A percentile compares a stretch with the other conserved stretches of the same genome.
Evolutionary conservation across 371 early-diverging fungal genomes (phyloP).

Genomic region (Actinomortierella ambigua): DNA sequence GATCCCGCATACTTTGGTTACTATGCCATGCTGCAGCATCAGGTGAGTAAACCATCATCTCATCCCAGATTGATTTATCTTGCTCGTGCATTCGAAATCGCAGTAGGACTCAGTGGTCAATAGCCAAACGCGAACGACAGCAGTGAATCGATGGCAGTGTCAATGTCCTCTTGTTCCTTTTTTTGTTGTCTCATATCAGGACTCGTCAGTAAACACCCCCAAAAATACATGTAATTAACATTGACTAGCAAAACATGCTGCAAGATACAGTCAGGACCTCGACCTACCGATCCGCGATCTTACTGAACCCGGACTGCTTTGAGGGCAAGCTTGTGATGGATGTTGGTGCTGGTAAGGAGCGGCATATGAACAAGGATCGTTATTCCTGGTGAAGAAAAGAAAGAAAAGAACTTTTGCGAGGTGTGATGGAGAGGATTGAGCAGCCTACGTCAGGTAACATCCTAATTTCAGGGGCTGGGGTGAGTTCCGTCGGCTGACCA

Average conservation of each 20-base stretch:
- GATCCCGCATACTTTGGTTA: constrained; percentile 91
- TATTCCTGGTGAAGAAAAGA: background rate
- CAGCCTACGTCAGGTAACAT: background rate
- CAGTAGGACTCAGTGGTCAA: background rate
- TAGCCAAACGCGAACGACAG: background rate
- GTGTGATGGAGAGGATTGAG: background rate
- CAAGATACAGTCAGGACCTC: constrained; percentile 93
- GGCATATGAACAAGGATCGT: background rate
- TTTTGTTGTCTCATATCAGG: constrained; percentile 1
- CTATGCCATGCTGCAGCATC: constrained; percentile 95
- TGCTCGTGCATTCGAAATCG: background rate
- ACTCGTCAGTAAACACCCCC: constrained; percentile 3
- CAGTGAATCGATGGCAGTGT: no score
- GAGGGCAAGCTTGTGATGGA: constrained; percentile 88
- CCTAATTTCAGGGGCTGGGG: no score
- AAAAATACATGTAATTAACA: constrained; percentile 1
- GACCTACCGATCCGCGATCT: constrained; percentile 92
- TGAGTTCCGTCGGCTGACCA: background rate
- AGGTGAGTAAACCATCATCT: constrained; percentile 73
- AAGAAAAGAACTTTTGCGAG: background rate
- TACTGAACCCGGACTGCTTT: constrained; percentile 77
- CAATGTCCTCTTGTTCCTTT: background rate
- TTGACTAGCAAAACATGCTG: constrained; percentile 94
- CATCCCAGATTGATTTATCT: background rate
- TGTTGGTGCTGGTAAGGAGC: constrained; percentile 84